Conservation (phyloP, 2,329 filamentous ascomycete species). For the Tolypocladium album region DNA sequence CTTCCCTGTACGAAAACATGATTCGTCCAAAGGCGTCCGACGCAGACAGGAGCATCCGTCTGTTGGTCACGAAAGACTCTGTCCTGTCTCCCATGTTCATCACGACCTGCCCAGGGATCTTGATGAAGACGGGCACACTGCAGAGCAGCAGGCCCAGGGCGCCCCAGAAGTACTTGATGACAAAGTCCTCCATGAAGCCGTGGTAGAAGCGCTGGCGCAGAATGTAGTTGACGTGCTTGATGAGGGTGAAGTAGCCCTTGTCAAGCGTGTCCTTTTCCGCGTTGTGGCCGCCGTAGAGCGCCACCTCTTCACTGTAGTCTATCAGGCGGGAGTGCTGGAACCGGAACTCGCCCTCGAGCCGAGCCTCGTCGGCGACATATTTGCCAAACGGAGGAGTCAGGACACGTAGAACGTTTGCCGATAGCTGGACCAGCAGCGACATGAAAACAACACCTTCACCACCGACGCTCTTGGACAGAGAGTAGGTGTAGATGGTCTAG, state of each 20-base stretch:
- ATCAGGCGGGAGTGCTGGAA: slow-evolving; percentile 93
- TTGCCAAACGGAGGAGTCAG: slow-evolving; percentile 93
- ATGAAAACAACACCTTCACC: slow-evolving; percentile 94
- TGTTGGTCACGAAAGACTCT: slow-evolving; percentile 83
- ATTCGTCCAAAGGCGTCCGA: slow-evolving; percentile 92
- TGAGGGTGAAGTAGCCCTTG: slow-evolving; percentile 97
- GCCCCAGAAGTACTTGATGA: slow-evolving; percentile 99
- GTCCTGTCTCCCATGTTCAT: slow-evolving; percentile 61
- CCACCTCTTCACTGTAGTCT: slow-evolving; percentile 91
- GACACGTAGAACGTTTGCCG: slow-evolving; percentile 84
- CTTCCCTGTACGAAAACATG: slow-evolving; percentile 97
- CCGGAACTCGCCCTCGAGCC: slow-evolving; percentile 89
- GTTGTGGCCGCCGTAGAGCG: slow-evolving; percentile 82
- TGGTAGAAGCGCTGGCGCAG: slow-evolving; percentile 85
- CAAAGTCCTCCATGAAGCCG: slow-evolving; percentile 99
- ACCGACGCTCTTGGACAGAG: slow-evolving; percentile 86
- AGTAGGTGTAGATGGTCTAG: slow-evolving; percentile 83
- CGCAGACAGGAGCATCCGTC: slow-evolving; percentile 80
- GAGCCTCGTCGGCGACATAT: slow-evolving; percentile 93
- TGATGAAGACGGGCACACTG: slow-evolving; percentile 92
- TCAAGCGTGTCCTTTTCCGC: slow-evolving; percentile 94
- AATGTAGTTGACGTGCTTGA: slow-evolving; percentile 98
- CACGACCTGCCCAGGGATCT: slow-evolving; percentile 60
- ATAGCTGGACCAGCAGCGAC: slow-evolving; percentile 86
- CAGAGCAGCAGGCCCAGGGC: slow-evolving; percentile 84